A percentile compares a stretch with the other conserved stretches of the same genome.
Evolutionary conservation across 768 basidiomycete species (phyloP).

Genomic region (Kwoniella botswanensis): DNA sequence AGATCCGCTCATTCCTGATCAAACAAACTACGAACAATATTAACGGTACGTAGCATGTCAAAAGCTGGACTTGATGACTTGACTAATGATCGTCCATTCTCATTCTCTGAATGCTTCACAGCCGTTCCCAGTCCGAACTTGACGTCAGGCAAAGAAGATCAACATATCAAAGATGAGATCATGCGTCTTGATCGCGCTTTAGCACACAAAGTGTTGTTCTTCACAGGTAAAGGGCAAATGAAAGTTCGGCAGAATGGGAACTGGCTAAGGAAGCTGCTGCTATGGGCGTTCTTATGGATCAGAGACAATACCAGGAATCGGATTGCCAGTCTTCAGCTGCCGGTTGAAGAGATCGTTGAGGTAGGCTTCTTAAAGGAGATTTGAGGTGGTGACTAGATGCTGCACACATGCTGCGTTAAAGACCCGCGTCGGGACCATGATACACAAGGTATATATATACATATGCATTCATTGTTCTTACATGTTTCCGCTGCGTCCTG

Average conservation of each 20-base stretch:
- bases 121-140: not conserved
- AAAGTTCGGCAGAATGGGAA: not conserved
- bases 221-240: constrained; percentile 9
- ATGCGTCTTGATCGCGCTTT: not conserved
- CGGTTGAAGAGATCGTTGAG: not conserved
- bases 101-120: not conserved
- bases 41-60: not conserved
- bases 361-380: constrained; percentile 7
- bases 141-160: no score
- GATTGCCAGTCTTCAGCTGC: not conserved
- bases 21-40: not conserved
- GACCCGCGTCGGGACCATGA: no score
- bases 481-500: no score
- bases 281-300: constrained; percentile 2
- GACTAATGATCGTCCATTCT: not conserved
- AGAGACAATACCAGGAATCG: constrained; percentile 12
- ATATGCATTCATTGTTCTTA: no score
- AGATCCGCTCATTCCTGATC: not conserved
- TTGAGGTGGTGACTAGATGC: not conserved
- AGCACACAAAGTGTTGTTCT: constrained; percentile 1
- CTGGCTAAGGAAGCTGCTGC: not conserved
- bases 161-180: not conserved
- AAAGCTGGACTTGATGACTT: not conserved
- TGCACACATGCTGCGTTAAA: no score
- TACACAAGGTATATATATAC: no score